Conservation (phyloP, 176 grass and related monocot species). For the Areca catechu region DNA sequence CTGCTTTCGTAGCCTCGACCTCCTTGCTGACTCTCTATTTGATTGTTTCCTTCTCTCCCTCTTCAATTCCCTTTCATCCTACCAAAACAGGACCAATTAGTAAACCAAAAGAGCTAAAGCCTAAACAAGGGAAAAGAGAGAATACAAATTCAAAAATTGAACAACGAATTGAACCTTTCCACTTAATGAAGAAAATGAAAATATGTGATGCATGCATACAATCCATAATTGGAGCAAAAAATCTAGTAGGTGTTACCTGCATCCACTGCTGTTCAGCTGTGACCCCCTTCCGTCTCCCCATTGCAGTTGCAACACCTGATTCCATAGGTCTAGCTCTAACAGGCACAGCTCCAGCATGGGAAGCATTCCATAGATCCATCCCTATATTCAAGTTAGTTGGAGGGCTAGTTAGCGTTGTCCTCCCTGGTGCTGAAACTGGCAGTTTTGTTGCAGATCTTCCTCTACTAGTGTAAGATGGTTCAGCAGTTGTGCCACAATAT, state of each 20-base stretch:
- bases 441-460: constrained; percentile 72
- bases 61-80: constrained; percentile 2
- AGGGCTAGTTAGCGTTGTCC: constrained; percentile 47
- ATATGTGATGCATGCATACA: too few relatives aligned
- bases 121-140: too few relatives aligned
- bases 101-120: background rate
- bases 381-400: constrained; percentile 71
- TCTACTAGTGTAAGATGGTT: constrained; percentile 36
- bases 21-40: constrained; percentile 16
- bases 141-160: too few relatives aligned
- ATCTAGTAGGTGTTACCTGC: background rate
- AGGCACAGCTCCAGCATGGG: constrained; percentile 40
- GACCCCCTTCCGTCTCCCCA: constrained; percentile 22
- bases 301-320: constrained; percentile 21
- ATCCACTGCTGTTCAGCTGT: constrained; percentile 8
- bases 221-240: background rate
- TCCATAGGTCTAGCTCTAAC: constrained; percentile 30
- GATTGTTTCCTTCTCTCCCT: constrained; percentile 22
- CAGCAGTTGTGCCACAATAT: constrained; percentile 28
- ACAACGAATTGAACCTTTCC: too few relatives aligned
- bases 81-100: background rate
- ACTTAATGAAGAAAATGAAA: too few relatives aligned
- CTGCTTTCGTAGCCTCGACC: constrained; percentile 15
- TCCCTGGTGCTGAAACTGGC: constrained; percentile 86
- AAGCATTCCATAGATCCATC: constrained; percentile 80